Evolutionary conservation across 2,329 filamentous ascomycete species (phyloP).

Genomic region (Phyllosticta citrichinensis): DNA sequence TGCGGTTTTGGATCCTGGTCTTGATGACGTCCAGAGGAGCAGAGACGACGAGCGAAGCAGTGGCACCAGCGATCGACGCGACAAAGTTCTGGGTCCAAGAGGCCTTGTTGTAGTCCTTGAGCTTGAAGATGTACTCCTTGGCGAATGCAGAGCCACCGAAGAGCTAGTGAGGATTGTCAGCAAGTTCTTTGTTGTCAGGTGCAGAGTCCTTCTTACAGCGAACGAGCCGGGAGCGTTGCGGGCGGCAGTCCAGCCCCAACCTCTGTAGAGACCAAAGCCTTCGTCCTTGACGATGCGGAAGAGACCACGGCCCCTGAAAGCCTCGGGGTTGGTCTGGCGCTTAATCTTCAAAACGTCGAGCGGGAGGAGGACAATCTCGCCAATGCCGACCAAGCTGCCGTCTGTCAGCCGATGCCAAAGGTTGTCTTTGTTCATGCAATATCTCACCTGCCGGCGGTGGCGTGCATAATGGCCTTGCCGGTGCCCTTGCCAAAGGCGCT

Average conservation of each 20-base stretch:
- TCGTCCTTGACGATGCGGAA: conserved; percentile 86
- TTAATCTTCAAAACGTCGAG: conserved; percentile 99
- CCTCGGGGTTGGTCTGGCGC: conserved; percentile 96
- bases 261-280: conserved; percentile 89
- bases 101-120: conserved; percentile 91
- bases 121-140: conserved; percentile 88
- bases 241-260: conserved; percentile 95
- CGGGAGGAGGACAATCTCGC: conserved; percentile 89
- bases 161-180: conserved; percentile 45
- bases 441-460: conserved; percentile 74
- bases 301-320: conserved; percentile 87
- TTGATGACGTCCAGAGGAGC: conserved; percentile 96
- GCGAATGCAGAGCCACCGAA: conserved; percentile 96
- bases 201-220: conserved; percentile 51
- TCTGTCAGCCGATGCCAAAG: not conserved
- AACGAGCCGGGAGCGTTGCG: conserved; percentile 96
- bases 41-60: conserved; percentile 91
- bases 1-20: conserved; percentile 94
- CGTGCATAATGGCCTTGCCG: conserved; percentile 96
- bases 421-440: not conserved
- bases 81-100: conserved; percentile 95
- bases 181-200: not conserved
- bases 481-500: conserved; percentile 88
- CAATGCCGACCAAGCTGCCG: conserved; percentile 79
- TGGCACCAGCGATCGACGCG: conserved; percentile 89